Evolutionary conservation across 2,329 filamentous ascomycete species (phyloP).

Genomic region (Neofusicoccum cordaticola): DNA sequence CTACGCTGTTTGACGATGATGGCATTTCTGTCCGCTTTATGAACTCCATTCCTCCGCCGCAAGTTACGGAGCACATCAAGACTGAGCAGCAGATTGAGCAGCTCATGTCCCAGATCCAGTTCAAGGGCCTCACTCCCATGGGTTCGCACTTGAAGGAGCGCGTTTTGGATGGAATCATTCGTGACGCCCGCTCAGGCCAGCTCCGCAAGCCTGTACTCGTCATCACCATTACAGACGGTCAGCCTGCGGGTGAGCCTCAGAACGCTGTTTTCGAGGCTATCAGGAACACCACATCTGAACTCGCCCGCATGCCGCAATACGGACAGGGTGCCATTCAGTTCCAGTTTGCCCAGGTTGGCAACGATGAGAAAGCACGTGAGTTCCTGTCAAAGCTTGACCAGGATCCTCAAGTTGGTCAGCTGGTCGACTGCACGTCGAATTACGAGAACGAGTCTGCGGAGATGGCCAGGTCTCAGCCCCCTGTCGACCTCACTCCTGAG

Average conservation of each 20-base stretch:
- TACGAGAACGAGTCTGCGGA: slow-evolving; percentile 67
- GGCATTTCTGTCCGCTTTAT: slow-evolving; percentile 68
- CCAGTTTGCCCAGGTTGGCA: slow-evolving; percentile 68
- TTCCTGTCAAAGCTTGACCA: slow-evolving; percentile 64
- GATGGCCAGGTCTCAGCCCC: slow-evolving; percentile 60
- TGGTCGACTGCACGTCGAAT: slow-evolving; percentile 69
- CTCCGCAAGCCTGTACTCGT: slow-evolving; percentile 63
- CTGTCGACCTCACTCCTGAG: slow-evolving; percentile 62
- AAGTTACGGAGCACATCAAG: slow-evolving; percentile 54
- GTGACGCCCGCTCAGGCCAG: slow-evolving; percentile 50
- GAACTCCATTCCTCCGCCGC: slow-evolving; percentile 56
- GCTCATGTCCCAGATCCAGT: slow-evolving; percentile 58
- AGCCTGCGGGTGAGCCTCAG: slow-evolving; percentile 61
- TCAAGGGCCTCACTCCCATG: slow-evolving; percentile 66
- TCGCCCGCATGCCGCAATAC: slow-evolving; percentile 46
- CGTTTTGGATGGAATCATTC: slow-evolving; percentile 60
- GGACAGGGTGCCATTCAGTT: slow-evolving; percentile 61
- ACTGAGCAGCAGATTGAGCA: slow-evolving; percentile 57
- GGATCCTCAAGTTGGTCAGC: slow-evolving; percentile 58
- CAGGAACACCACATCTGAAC: slow-evolving; percentile 51
- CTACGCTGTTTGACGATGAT: slow-evolving; percentile 67
- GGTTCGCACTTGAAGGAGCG: slow-evolving; percentile 62
- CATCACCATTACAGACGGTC: slow-evolving; percentile 65
- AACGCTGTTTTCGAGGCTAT: slow-evolving; percentile 59
- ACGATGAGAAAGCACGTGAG: slow-evolving; percentile 61